Conservation (phyloP, 495 filamentous ascomycete genomes). For the Hypoxylon trugodes region DNA sequence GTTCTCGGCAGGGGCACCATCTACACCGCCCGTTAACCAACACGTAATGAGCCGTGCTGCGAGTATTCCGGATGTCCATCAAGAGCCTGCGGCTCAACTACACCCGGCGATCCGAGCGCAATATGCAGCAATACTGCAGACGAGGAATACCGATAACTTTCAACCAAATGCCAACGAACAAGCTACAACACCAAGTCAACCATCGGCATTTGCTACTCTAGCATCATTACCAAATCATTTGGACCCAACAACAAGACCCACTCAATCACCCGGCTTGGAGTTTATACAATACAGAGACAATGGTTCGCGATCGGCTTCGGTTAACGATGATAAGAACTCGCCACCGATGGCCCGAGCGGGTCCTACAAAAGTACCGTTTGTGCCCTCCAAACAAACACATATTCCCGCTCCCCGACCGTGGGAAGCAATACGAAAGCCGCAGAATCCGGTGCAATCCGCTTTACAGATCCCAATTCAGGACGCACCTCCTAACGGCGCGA, state of each 20-base stretch:
- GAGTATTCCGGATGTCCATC: constrained; percentile 28
- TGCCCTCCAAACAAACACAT: constrained; percentile 33
- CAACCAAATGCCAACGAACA: constrained; percentile 13
- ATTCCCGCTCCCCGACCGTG: constrained; percentile 45
- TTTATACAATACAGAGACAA: not conserved
- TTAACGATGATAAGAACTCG: constrained; percentile 9
- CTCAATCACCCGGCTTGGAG: constrained; percentile 10
- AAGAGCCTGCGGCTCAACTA: constrained; percentile 41
- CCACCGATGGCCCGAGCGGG: constrained; percentile 2
- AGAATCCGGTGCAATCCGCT: constrained; percentile 17
- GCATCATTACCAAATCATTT: not conserved
- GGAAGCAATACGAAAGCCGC: constrained; percentile 40
- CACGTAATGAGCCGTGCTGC: constrained; percentile 21
- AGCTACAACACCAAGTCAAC: not conserved
- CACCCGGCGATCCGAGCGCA: constrained; percentile 59
- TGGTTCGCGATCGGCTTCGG: not conserved
- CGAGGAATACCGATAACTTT: constrained; percentile 34
- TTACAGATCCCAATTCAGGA: constrained; percentile 2
- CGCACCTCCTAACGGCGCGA: not conserved
- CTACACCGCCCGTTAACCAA: not conserved
- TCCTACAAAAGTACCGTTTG: not conserved
- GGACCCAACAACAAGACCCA: constrained; percentile 1
- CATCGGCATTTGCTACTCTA: not conserved
- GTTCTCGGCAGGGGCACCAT: not conserved
- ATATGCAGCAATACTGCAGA: constrained; percentile 48